Conservation (phyloP, 2,329 filamentous ascomycete species). For the Fusarium sp. region DNA sequence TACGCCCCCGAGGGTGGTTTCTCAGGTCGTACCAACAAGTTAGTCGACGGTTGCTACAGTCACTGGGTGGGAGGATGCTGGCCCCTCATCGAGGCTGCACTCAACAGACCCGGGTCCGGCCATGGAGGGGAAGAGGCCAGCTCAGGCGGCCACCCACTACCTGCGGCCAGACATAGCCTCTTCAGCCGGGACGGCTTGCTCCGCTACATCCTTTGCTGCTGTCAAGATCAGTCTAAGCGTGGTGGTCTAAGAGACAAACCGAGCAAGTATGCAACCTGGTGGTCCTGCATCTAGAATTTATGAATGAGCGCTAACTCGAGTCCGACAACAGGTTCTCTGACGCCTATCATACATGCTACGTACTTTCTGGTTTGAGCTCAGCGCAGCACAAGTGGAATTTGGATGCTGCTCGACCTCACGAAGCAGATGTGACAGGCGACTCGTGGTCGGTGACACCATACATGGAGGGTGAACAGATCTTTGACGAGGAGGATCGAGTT, state of each 20-base stretch:
- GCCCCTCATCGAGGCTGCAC: conserved; percentile 85
- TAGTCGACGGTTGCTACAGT: conserved; percentile 98
- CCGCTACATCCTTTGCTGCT: conserved; percentile 90
- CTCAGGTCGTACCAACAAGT: conserved; percentile 94
- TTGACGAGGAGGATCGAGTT: conserved; percentile 78
- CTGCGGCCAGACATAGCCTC: conserved; percentile 60
- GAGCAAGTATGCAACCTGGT: conserved; percentile 72
- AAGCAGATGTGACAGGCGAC: conserved; percentile 52
- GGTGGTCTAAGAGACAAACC: conserved; percentile 96
- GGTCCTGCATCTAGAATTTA: conserved; percentile 21
- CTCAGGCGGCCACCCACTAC: conserved; percentile 47
- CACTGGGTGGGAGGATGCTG: conserved; percentile 98
- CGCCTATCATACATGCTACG: conserved; percentile 94
- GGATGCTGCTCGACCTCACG: conserved; percentile 50
- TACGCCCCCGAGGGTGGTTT: conserved; percentile 93
- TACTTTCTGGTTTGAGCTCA: conserved; percentile 85
- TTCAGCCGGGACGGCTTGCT: conserved; percentile 89
- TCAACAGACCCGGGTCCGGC: conserved; percentile 63
- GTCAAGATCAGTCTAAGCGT: conserved; percentile 76
- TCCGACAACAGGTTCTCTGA: conserved; percentile 73
- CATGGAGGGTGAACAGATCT: conserved; percentile 70
- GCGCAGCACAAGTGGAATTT: conserved; percentile 77
- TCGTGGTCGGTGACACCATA: conserved; percentile 63
- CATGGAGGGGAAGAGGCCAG: conserved; percentile 48
- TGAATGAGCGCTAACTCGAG: conserved; percentile 39